Base-by-base conservation (phyloP, 495 filamentous ascomycete genomes). In the Haplographium delicatum region DNA sequence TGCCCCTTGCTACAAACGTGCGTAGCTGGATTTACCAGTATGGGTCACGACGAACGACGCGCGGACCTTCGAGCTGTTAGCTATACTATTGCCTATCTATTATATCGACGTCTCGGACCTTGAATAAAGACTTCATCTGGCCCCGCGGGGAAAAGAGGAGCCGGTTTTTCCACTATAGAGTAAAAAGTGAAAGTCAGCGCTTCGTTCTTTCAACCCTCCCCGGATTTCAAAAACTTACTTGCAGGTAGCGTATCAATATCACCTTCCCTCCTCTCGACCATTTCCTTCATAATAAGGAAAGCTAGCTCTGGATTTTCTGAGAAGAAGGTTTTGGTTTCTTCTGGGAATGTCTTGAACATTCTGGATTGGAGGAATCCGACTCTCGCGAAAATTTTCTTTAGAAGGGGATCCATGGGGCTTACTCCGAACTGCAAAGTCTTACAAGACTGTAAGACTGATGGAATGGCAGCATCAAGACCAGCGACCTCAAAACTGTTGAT, bases 401-500 rank as follows among this genome's bases (percentile, higher is more conserved):
- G 59, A 11, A 74, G 54, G 0, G 55, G 43, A 44, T 74, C 70
- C 15, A 51, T 54, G 44, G 68, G 59, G 23, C 65, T 62, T 5
- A 74, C 55, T 9, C 68, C 70, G 35, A 64, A 54, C 57, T 68
- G 65, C 10, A 74, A 56, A 48, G 62, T 65, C 15, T 50, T 61
- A 59, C 70, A 73, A 10, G 68, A 58, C 26, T 51, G 53, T 2
- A 74, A 59, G 1, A 74, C 65, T 25, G 65, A 42, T 15, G 59
- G 59, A 3, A 63, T 59, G 13, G 68, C 67, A 1, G 70, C 69
- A 48, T 72, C 67, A 1, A 67, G 38, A 0, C 72, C 69, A 4
- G 67, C 69, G 11, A 65, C 64, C 54, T 73, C 71, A n/a, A 74
- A 69, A 63, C 69, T 52, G 60, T 73, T 67, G 50, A 73, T 59